phyloP scores from a whole-genome alignment of 2,329 filamentous ascomycete genomes.

The Fusarium sacchari region DNA sequence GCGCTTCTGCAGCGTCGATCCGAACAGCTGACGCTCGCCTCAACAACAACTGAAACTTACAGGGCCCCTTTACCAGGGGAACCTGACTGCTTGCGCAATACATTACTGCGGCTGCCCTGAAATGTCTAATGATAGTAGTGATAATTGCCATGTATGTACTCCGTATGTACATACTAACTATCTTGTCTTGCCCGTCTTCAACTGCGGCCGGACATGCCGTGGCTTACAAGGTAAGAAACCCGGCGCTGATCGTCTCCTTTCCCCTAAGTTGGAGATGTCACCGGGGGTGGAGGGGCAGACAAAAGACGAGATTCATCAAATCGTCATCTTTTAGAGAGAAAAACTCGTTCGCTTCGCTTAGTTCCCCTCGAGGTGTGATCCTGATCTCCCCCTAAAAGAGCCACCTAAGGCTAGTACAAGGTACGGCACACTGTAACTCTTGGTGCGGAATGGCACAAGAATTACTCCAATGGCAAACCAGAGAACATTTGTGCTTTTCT shows the following conservation, averaged over 20 bases:
- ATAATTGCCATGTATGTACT: neutral
- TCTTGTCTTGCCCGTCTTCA: neutral
- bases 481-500: slow-evolving; percentile 7
- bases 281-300: slow-evolving; percentile 3
- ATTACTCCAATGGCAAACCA: neutral
- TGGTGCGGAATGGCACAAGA: neutral
- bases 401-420: slow-evolving; percentile 3
- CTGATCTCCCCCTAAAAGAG: slow-evolving; percentile 9
- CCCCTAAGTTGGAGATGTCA: slow-evolving; percentile 9
- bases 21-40: slow-evolving; percentile 27
- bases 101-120: neutral
- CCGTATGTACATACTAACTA: no score
- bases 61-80: slow-evolving; percentile 20
- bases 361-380: neutral
- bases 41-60: slow-evolving; percentile 34
- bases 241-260: slow-evolving; percentile 20
- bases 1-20: slow-evolving; percentile 31
- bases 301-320: slow-evolving; percentile 11
- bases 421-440: neutral
- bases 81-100: neutral
- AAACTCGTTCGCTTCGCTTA: slow-evolving; percentile 5
- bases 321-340: slow-evolving; percentile 27
- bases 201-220: slow-evolving; percentile 16
- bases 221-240: slow-evolving; percentile 16
- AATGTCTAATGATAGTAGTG: slow-evolving; percentile 7